Base-by-base conservation (phyloP, 2,329 filamentous ascomycete species). In the Botrytis fabae region DNA sequence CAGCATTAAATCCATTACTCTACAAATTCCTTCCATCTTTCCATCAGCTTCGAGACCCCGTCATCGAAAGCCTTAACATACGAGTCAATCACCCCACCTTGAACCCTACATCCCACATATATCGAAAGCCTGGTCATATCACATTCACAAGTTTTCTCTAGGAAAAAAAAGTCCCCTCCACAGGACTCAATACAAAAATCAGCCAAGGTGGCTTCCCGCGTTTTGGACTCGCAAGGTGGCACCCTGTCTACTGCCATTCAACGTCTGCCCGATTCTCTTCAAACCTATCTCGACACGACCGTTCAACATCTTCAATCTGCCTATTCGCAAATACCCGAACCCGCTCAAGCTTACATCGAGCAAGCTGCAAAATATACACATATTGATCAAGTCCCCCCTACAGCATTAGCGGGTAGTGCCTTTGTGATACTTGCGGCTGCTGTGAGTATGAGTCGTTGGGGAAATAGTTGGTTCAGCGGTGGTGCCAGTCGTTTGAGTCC, bases 211-310 rank as follows among this genome's bases (percentile, higher is more conserved):
- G 80, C 79, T 80, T 79, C 78, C 78, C 76, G 73, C 75, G 74
- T 76, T 80, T 84, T 86, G 87, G 88, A 87, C 87, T 89, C 88
- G 80, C 85, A 86, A 82, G 88, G 88, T 89, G 89, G 87, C 83
- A 80, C 82, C 74, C 79, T 84, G 81, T 83, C 82, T 80, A 80
- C 82, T 89, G 81, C 86, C 86, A 84, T 89, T 87, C 83, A 84
- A 87, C 81, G 85, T 85, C 79, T 86, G 85, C 80, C 81, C 85
- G 76, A 81, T 73, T 80, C 84, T 74, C 78, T 88, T 74, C 86
- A 87, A 78, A 82, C 82, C 69, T 89, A 89, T 82, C 81, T 91
- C 79, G 86, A 88, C 81, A 85, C 83, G 74, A 86, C 86, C 73
- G 77, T 88, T 77, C 80, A 82, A 75, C 85, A 85, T 71, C 80